A percentile compares a stretch with the other conserved stretches of the same genome.
Conservation (phyloP, 2,329 filamentous ascomycete genomes). For the Didymellaceae sp. region DNA sequence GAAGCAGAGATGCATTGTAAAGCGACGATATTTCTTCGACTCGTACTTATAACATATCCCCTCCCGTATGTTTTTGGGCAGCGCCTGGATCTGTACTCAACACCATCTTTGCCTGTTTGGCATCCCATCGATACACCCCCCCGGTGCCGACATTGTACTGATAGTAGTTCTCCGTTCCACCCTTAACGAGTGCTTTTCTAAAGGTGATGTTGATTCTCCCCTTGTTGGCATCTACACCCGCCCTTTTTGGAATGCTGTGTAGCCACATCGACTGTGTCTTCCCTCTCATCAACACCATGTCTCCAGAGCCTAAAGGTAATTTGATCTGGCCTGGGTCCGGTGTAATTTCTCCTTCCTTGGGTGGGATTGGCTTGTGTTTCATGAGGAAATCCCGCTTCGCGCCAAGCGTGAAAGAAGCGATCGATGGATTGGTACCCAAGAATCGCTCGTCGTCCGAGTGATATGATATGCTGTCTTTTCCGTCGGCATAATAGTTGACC, state of each 20-base stretch:
- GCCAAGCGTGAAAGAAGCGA: slow-evolving; percentile 77
- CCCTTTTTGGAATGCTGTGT: slow-evolving; percentile 78
- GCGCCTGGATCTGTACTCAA: slow-evolving; percentile 33
- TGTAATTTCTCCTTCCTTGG: slow-evolving; percentile 42
- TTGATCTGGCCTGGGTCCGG: slow-evolving; percentile 56
- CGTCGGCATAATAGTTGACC: slow-evolving; percentile 83
- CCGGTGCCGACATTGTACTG: slow-evolving; percentile 80
- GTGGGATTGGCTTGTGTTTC: slow-evolving; percentile 72
- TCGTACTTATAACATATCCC: background rate
- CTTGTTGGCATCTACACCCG: slow-evolving; percentile 65
- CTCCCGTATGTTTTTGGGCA: background rate
- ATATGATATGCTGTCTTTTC: slow-evolving; percentile 77
- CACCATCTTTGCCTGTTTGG: slow-evolving; percentile 58
- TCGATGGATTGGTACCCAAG: slow-evolving; percentile 71
- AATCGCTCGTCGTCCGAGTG: slow-evolving; percentile 84
- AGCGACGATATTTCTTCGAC: too few species aligned
- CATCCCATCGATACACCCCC: slow-evolving; percentile 72
- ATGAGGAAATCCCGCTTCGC: slow-evolving; percentile 76
- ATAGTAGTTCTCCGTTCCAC: slow-evolving; percentile 82
- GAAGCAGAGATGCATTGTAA: too few species aligned
- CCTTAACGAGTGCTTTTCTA: slow-evolving; percentile 71
- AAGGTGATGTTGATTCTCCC: slow-evolving; percentile 80
- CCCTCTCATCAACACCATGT: slow-evolving; percentile 81
- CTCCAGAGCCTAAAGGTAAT: slow-evolving; percentile 67
- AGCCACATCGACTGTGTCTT: slow-evolving; percentile 75